These are phyloP conservation scores for Atractiella rhizophila DNA, from an alignment of 768 basidiomycete species.

Conservation along the genomic window DNA sequence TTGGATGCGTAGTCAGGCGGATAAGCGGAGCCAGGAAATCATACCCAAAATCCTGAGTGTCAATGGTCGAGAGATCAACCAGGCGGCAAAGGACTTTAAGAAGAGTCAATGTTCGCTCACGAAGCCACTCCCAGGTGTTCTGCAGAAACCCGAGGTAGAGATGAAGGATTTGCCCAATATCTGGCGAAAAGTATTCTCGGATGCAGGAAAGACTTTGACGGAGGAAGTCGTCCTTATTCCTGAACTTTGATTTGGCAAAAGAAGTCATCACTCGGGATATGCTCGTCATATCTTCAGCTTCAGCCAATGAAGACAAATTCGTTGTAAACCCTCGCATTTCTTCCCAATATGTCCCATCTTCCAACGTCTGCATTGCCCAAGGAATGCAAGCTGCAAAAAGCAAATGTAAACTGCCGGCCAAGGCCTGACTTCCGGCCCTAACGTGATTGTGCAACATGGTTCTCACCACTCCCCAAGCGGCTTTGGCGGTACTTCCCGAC, in stretches of 20 bases:
- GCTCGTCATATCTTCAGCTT: slow-evolving; percentile 42
- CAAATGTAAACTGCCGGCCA: slow-evolving; percentile 17
- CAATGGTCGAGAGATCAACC: slow-evolving; percentile 42
- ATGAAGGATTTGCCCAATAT: slow-evolving; percentile 49
- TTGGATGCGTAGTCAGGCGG: slow-evolving; percentile 51
- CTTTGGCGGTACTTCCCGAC: slow-evolving; percentile 41
- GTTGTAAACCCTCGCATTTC: slow-evolving; percentile 43
- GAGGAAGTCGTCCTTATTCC: slow-evolving; percentile 78
- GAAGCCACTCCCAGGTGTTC: slow-evolving; percentile 57
- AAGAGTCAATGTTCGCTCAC: slow-evolving; percentile 58
- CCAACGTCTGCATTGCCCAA: slow-evolving; percentile 63
- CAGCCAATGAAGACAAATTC: slow-evolving; percentile 46
- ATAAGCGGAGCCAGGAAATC: slow-evolving; percentile 77
- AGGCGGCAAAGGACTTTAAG: slow-evolving; percentile 72
- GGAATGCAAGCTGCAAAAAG: slow-evolving; percentile 48
- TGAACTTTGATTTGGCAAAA: slow-evolving; percentile 61
- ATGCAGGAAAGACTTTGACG: slow-evolving; percentile 64
- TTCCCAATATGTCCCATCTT: slow-evolving; percentile 34
- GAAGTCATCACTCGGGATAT: slow-evolving; percentile 71
- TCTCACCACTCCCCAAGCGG: slow-evolving; percentile 40
- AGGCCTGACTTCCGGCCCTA: neutral
- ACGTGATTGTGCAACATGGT: neutral
- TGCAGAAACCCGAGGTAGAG: slow-evolving; percentile 64
- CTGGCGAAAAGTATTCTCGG: slow-evolving; percentile 53
- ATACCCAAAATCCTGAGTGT: slow-evolving; percentile 47